phyloP scores from a whole-genome alignment of 768 basidiomycete genomes.

The Suillus alpinus region DNA sequence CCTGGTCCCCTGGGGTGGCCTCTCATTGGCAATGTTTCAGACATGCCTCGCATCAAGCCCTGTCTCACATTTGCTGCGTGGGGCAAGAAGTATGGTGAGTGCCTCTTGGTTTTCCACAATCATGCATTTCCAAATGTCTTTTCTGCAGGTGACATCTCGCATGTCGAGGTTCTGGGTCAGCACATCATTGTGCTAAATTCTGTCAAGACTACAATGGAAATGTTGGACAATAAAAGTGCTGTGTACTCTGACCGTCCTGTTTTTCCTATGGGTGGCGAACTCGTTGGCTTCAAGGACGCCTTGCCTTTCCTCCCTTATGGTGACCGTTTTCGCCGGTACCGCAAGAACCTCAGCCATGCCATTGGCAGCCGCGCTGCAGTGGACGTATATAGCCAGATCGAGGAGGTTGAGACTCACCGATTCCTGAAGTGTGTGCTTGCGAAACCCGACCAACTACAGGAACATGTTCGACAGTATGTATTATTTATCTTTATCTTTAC shows the following conservation, averaged over 20 bases:
- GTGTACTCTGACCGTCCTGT: constrained; percentile 60
- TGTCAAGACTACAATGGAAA: neutral
- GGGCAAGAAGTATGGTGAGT: neutral
- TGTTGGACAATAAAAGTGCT: neutral
- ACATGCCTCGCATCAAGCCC: neutral
- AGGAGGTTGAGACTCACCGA: constrained; percentile 39
- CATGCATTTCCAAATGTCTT: neutral
- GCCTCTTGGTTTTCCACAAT: neutral
- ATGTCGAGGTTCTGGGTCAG: neutral
- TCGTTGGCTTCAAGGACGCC: constrained; percentile 31
- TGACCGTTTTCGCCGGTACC: constrained; percentile 39
- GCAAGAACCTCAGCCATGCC: constrained; percentile 38
- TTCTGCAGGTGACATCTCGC: neutral
- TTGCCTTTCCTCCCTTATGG: constrained; percentile 40
- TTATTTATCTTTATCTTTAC: neutral
- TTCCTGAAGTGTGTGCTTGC: constrained; percentile 41
- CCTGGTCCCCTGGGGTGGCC: neutral
- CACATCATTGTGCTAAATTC: neutral
- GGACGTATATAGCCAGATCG: constrained; percentile 29
- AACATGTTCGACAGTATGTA: constrained; percentile 41
- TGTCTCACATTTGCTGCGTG: neutral
- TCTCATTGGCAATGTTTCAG: neutral
- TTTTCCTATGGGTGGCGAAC: constrained; percentile 37
- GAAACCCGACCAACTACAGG: constrained; percentile 33
- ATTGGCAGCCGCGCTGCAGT: constrained; percentile 41